Conservation (phyloP, 192 early-diverging fungal species). For the Coemansia pectinata region DNA sequence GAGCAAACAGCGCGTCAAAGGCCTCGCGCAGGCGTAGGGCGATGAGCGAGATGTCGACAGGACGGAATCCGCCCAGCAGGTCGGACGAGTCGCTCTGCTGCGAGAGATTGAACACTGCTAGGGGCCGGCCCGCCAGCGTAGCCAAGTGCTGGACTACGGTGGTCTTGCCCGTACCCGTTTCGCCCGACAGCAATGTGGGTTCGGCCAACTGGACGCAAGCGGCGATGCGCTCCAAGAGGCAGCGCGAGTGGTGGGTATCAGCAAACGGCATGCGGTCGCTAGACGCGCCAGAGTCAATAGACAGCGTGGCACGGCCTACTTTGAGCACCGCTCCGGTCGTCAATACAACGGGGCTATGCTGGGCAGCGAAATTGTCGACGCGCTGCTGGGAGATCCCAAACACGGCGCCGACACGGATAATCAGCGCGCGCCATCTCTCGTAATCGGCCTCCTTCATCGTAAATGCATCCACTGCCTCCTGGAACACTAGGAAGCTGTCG, state of each 20-base stretch:
- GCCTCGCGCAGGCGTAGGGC: constrained; percentile 78
- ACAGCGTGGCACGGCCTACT: constrained; percentile 29
- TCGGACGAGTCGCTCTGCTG: constrained; percentile 96
- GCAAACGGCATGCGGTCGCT: constrained; percentile 71
- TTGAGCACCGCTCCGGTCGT: constrained; percentile 27
- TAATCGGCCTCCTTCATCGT: constrained; percentile 76
- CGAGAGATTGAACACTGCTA: constrained; percentile 93
- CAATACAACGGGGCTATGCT: constrained; percentile 65
- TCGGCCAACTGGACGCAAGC: constrained; percentile 78
- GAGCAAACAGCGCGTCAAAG: constrained; percentile 83
- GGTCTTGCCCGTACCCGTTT: constrained; percentile 98
- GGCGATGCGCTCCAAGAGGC: constrained; percentile 85
- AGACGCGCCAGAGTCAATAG: constrained; percentile 1
- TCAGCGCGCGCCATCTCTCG: constrained; percentile 61
- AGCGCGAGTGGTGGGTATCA: constrained; percentile 75
- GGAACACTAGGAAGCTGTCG: constrained; percentile 59
- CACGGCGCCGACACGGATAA: constrained; percentile 65
- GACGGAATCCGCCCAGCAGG: constrained; percentile 96
- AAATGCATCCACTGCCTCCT: constrained; percentile 88
- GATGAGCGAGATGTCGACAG: constrained; percentile 80
- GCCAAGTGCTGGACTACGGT: constrained; percentile 93
- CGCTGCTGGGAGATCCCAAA: constrained; percentile 69
- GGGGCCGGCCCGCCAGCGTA: constrained; percentile 64
- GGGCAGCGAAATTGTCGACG: constrained; percentile 68
- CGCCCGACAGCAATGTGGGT: constrained; percentile 89